Evolutionary conservation across 495 filamentous ascomycete species (phyloP), one percentile per base, ranked within the genome.

Genomic region (Margaritispora aquatica): DNA sequence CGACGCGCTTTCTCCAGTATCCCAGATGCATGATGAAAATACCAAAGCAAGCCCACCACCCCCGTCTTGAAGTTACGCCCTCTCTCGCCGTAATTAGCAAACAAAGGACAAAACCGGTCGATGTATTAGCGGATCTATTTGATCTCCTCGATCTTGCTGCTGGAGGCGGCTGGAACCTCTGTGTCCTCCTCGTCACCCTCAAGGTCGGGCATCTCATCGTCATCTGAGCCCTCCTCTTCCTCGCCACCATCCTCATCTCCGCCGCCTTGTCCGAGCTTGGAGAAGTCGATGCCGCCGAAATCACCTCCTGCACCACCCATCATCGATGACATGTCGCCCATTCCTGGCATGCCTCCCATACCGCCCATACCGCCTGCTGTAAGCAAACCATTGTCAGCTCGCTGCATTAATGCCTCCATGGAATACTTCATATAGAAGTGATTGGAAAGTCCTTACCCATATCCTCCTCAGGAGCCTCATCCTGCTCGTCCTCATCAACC

Each of bases 401-500:
- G n/a, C n/a, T n/a, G n/a, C n/a, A n/a, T n/a, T n/a, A n/a, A n/a
- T n/a, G n/a, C n/a, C n/a, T n/a, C n/a, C n/a, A n/a, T n/a, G n/a
- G n/a, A n/a, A n/a, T n/a, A n/a, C n/a, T n/a, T n/a, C n/a, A n/a
- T n/a, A n/a, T n/a, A n/a, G n/a, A n/a, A n/a, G n/a, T n/a, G 26
- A 34, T 20, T 17, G 65, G 48, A 64, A 68, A 41, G 66, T 66
- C 24, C 70, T 58, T 68, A 64, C 71, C 70, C 46, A 93, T 85
- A 70, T 96, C 90, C 29, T 96, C 91, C 36, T 96, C 93, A 22
- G 80, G 75, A 19, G 77, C 86, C 67, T 87, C 90, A 67, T 97
- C 88, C 77, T 98, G 94, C 81, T 98, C 94, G 72, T 98, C 94
- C 84, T 97, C 94, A 72, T 97, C 95, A 65, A 98, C 92, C 95